Percentiles rank a stretch among this genome's conserved stretches.
These are phyloP conservation scores for Termitomyces sp. DNA, from an alignment of 768 basidiomycete species.

Conservation along the genomic window DNA sequence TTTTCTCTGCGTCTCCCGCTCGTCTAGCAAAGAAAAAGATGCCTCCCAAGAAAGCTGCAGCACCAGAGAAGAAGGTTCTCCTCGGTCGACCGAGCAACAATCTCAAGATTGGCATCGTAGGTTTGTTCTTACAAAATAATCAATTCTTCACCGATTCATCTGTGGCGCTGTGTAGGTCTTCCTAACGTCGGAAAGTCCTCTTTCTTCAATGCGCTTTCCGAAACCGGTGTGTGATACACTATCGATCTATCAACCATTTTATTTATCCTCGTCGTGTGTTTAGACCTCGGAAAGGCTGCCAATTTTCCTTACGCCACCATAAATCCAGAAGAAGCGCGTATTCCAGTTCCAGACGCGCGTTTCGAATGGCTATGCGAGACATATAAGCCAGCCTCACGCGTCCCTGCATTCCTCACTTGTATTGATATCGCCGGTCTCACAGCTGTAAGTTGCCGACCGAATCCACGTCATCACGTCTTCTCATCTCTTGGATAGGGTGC, in stretches of 20 bases:
- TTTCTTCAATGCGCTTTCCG: slow-evolving; percentile 97
- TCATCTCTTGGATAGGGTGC: slow-evolving; percentile 59
- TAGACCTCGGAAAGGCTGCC: slow-evolving; percentile 90
- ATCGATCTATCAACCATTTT: slow-evolving; percentile 12
- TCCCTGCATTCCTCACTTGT: slow-evolving; percentile 95
- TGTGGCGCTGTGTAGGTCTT: slow-evolving; percentile 50
- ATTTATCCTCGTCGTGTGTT: not conserved
- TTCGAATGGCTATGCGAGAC: slow-evolving; percentile 92
- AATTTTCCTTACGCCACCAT: slow-evolving; percentile 98
- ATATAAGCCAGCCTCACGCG: slow-evolving; percentile 85
- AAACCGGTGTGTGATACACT: slow-evolving; percentile 63
- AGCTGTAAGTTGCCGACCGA: slow-evolving; percentile 52
- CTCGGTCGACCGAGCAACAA: slow-evolving; percentile 95
- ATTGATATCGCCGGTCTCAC: slow-evolving; percentile 99
- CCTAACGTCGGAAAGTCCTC: slow-evolving; percentile 99
- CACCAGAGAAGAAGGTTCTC: slow-evolving; percentile 77
- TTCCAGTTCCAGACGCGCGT: slow-evolving; percentile 90
- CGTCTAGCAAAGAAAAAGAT: slow-evolving; percentile 62
- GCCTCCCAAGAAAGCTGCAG: slow-evolving; percentile 86
- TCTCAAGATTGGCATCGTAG: slow-evolving; percentile 98
- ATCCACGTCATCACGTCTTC: slow-evolving; percentile 6
- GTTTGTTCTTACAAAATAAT: slow-evolving; percentile 47
- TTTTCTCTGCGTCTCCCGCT: slow-evolving; percentile 38
- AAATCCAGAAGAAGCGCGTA: slow-evolving; percentile 93
- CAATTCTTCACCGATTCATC: slow-evolving; percentile 20